Base-by-base conservation (phyloP, 73 alveolate genomes). In the Paramecium biaurelia region DNA sequence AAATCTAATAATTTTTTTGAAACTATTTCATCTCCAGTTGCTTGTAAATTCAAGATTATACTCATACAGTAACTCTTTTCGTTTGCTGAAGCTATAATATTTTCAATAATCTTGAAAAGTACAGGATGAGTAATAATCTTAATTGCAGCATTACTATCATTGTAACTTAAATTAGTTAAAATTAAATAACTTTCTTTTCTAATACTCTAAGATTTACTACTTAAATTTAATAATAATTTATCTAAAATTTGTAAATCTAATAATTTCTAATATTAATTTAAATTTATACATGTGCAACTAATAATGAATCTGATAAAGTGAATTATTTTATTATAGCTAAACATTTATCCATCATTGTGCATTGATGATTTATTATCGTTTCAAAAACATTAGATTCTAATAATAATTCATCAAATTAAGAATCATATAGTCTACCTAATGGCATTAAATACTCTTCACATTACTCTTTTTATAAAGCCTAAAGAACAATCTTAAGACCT, bases 371-470 rank as follows among this genome's bases (percentile, higher is more conserved):
- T 0, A 63, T 32, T 6, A 63, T 30, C 0, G 84, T 63, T 63
- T 63, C 84, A 63, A 63, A 30, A 23, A 63, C 45, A 32, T 26
- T 30, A 2, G 84, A 30, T 32, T 63, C 10, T 20, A 63, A 63
- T 12, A 63, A 30, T n/a, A 63, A 63, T 12, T 63, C 84, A 63
- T 63, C 84, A 63, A 30, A 63, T 63, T 63, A 14, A 30, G 21
- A 26, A 26, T 63, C 47, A 63, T 63, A 63, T 26, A 63, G 12
- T 2, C 26, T 4, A 12, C 84, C 84, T 26, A 63, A 63, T 30
- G 84, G 84, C 84, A 63, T 63, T n/a, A 63, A n/a, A 26, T 63
- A 30, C 23, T 63, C 84, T 63, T 63, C 84, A 7, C 84, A 26
- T 63, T 26, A 26, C 15, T 63, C 45, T n/a, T 63, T 63, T 21